Evolutionary conservation across 2,329 filamentous ascomycete genomes (phyloP).

Genomic region (Paraphaeosphaeria minitans): DNA sequence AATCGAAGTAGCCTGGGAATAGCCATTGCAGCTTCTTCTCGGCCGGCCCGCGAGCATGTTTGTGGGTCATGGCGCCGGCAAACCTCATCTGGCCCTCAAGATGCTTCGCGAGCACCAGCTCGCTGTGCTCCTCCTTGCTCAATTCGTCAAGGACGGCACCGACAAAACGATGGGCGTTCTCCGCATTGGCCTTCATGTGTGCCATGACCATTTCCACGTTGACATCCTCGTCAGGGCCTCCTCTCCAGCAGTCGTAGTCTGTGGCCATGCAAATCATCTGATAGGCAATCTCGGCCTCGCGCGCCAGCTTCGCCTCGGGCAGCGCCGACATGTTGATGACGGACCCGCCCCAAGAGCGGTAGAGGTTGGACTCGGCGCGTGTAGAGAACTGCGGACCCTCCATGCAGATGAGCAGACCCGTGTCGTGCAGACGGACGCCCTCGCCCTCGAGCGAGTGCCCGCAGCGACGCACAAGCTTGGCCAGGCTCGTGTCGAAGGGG

Average conservation of each 20-base stretch:
- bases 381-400: constrained; percentile 99
- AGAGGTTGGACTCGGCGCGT: constrained; percentile 92
- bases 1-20: constrained; percentile 78
- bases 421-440: constrained; percentile 81
- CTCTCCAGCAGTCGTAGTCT: constrained; percentile 98
- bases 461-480: constrained; percentile 76
- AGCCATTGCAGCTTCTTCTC: constrained; percentile 82
- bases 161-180: constrained; percentile 85
- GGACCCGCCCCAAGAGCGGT: constrained; percentile 88
- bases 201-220: constrained; percentile 97
- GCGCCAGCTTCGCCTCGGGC: constrained; percentile 93
- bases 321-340: constrained; percentile 99
- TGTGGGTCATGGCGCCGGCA: constrained; percentile 82
- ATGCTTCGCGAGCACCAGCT: constrained; percentile 80
- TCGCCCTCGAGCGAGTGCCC: constrained; percentile 80
- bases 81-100: constrained; percentile 77
- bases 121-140: constrained; percentile 73
- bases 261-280: constrained; percentile 99
- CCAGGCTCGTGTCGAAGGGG: constrained; percentile 83
- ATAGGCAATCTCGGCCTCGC: constrained; percentile 94
- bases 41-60: constrained; percentile 74
- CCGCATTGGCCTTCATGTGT: constrained; percentile 91
- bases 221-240: constrained; percentile 72
- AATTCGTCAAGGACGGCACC: constrained; percentile 87
- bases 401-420: constrained; percentile 90